phyloP scores from a whole-genome alignment of 768 basidiomycete species.

The Rubroboletus pulcherrimus region DNA sequence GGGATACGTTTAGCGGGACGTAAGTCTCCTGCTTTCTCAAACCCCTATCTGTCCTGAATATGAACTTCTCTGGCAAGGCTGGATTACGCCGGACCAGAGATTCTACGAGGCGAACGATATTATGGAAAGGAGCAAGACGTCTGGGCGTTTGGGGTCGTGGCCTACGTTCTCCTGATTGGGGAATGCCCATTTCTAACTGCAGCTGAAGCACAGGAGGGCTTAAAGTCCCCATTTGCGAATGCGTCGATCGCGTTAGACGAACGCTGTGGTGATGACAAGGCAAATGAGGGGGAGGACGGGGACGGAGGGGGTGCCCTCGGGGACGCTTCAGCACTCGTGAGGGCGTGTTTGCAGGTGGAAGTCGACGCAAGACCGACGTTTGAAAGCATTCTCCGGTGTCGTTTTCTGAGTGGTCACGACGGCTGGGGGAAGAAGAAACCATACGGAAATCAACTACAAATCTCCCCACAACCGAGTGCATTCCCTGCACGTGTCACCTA shows the following conservation, averaged over 20 bases:
- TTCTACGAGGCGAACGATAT: constrained; percentile 91
- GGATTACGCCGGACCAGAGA: constrained; percentile 96
- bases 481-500: constrained; percentile 28
- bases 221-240: constrained; percentile 70
- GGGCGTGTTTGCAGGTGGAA: constrained; percentile 80
- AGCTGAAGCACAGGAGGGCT: constrained; percentile 84
- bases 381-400: constrained; percentile 72
- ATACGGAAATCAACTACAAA: constrained; percentile 26
- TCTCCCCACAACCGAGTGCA: constrained; percentile 30
- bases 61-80: constrained; percentile 42
- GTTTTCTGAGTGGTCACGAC: constrained; percentile 72
- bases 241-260: constrained; percentile 77
- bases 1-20: constrained; percentile 94
- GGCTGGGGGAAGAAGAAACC: constrained; percentile 60
- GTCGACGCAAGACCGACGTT: constrained; percentile 79
- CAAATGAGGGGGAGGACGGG: constrained; percentile 65
- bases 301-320: constrained; percentile 84
- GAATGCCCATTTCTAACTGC: constrained; percentile 92
- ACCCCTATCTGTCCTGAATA: constrained; percentile 7
- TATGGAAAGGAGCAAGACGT: constrained; percentile 96
- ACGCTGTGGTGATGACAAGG: constrained; percentile 72
- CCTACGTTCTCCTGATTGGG: constrained; percentile 88
- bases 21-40: constrained; percentile 40
- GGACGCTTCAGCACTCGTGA: constrained; percentile 82
- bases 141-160: constrained; percentile 97